These are phyloP conservation scores for Beauveria rudraprayagi DNA, from an alignment of 2,329 filamentous ascomycete genomes.

Conservation along the genomic window DNA sequence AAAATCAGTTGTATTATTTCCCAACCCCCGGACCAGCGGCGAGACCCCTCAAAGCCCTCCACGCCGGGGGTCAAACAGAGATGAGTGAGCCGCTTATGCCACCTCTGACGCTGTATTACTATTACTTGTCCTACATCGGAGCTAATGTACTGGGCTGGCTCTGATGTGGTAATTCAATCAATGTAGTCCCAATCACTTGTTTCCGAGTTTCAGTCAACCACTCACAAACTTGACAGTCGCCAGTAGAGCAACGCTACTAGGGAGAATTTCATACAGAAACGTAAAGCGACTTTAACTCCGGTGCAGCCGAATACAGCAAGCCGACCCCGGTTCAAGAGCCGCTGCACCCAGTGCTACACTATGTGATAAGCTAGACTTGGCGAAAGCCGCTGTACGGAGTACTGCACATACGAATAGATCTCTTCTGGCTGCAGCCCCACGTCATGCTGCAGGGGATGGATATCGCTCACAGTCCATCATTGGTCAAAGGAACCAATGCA, in stretches of 20 bases:
- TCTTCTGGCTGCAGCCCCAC: no score
- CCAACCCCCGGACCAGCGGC: neutral
- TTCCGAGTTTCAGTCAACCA: no score
- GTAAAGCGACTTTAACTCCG: neutral
- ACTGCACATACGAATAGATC: no score
- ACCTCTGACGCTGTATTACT: constrained; percentile 9
- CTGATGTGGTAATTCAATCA: no score
- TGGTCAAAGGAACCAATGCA: no score
- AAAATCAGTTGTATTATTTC: neutral
- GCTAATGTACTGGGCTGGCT: neutral
- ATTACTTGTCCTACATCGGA: neutral
- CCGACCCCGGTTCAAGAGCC: neutral
- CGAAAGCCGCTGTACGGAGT: neutral
- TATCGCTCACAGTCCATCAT: no score
- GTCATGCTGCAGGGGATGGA: no score
- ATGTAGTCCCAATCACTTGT: no score
- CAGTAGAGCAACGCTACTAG: no score
- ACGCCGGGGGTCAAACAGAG: neutral
- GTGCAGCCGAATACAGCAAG: neutral
- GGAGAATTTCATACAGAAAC: no score
- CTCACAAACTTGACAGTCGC: no score
- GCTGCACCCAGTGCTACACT: neutral
- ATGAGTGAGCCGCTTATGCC: constrained; percentile 8
- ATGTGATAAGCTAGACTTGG: neutral
- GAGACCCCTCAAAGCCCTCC: neutral